Base-by-base conservation (phyloP, 345 rosid species). In the Raphanus raphanistrum region DNA sequence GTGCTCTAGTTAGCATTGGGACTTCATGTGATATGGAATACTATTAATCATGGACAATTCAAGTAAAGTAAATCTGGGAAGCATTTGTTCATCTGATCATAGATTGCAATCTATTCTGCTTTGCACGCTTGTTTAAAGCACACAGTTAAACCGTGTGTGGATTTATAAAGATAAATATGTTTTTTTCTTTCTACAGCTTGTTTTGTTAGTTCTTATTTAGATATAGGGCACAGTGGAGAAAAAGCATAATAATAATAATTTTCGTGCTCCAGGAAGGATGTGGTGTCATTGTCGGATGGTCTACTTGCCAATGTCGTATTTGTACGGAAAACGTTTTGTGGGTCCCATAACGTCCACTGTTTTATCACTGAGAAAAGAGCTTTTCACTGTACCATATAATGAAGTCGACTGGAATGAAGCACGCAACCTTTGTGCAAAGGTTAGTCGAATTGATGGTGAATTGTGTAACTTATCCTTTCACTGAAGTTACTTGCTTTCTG, bases 261-360 rank as follows among this genome's bases (percentile, higher is more conserved):
- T 17, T 36, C 55, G 36, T 71, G 68, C 63, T 81, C 66, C 90
- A 95, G 99, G 99, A 82, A 90, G 98, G 86, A 95, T 95, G 96
- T 95, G 99, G 97, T 91, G 98, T 76, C 97, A 92, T 78, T 95
- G 99, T 80, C 90, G 97, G 81, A 95, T 95, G 99, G 99, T 95
- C 48, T 95, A 92, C 91, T 79, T 95, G 86, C 99, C 99, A 0
- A 95, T 92, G 98, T 92, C 95, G 41, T 94, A 94, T 80, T 80
- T 94, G 73, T 94, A 88, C 82, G 98, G 98, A 58, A 94, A 89
- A 86, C 88, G 97, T 79, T 94, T 92, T 83, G 98, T 91, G 70
- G 99, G 98, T 48, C 99, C 94, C 45, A 87, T 95, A 79, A 92
- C 96, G 10, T 88, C 96, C 52, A 90, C 89, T 15, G 82, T 95